Percentiles rank a stretch among this genome's conserved stretches.
phyloP scores from a whole-genome alignment of 371 early-diverging fungal species.

The Fennellomyces sp. region DNA sequence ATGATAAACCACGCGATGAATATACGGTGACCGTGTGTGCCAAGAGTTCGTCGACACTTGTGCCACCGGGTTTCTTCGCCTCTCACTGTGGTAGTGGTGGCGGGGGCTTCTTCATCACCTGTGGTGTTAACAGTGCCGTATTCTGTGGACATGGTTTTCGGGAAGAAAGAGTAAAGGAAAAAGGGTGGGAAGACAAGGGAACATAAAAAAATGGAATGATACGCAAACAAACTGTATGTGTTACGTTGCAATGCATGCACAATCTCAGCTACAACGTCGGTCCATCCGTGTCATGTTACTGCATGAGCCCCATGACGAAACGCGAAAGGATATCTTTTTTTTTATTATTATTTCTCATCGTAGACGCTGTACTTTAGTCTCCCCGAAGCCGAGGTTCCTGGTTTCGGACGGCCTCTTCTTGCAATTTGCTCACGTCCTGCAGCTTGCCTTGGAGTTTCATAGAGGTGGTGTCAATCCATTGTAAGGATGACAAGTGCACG shows the following conservation, averaged over 20 bases:
- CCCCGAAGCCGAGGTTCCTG: constrained; percentile 24
- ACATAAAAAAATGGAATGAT: neutral
- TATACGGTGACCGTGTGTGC: constrained; percentile 41
- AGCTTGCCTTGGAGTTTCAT: constrained; percentile 51
- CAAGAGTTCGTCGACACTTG: constrained; percentile 30
- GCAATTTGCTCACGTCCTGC: constrained; percentile 51
- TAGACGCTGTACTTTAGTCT: neutral
- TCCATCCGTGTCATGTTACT: constrained; percentile 4
- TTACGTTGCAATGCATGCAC: constrained; percentile 2
- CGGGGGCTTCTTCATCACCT: constrained; percentile 35
- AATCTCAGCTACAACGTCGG: constrained; percentile 1
- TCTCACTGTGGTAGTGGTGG: neutral
- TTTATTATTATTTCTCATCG: neutral
- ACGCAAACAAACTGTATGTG: neutral
- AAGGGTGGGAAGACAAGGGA: constrained; percentile 7
- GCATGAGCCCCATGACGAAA: neutral
- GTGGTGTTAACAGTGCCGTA: constrained; percentile 37
- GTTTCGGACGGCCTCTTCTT: constrained; percentile 47
- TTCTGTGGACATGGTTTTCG: constrained; percentile 27
- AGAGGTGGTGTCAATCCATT: constrained; percentile 83
- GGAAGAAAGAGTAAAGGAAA: constrained; percentile 19
- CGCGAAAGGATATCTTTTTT: neutral
- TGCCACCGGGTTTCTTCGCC: constrained; percentile 25
- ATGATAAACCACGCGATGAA: constrained; percentile 38
- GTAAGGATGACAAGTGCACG: constrained; percentile 84